Evolutionary conservation across 441 rosid species (phyloP), one percentile per base, ranked within the genome.

Genomic region (Mallotus japonicus): DNA sequence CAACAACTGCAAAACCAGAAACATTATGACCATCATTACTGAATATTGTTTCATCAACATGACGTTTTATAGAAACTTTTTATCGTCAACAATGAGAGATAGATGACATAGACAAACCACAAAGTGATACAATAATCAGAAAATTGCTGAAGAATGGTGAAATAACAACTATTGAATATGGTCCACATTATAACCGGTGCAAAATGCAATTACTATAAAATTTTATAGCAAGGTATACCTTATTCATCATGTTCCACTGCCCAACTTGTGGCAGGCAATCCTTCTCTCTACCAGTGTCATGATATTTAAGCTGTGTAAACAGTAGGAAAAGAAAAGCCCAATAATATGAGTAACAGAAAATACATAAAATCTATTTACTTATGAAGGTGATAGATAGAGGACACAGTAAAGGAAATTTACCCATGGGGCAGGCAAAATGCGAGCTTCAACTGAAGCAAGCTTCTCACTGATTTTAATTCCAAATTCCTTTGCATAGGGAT

Each of bases 191-290:
- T 3, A 22, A 15, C 44, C 28, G 8, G 50, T 24, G 10, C 0
- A 12, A 67, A 28, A 67, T 67, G 44, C 58, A 28, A 42, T 67
- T 9, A 10, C 4, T 51, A 9, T 17, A 51, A 12, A 19, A 28
- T 40, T 19, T 69, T 5, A 69, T 40, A 13, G 13, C 0, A 75
- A 63, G 19, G 60, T 32, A 46, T 84, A 95, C 99, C 89, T 92
- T 94, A 16, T 94, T 87, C 99, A 87, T 94, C 99, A 94, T 94
- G 65, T 92, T 94, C 99, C 99, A 94, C 55, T 90, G 93, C 4
- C 99, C 99, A 69, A 89, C 92, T 77, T 89, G 90, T 57, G 99
- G 99, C 40, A 85, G 80, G 78, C 97, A 90, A 71, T 87, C 85
- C 84, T 81, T 89, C 78, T 92, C 95, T 73, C 89, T 84, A 19